A percentile compares a stretch with the other conserved stretches of the same genome.
These are phyloP conservation scores for Ganoderma sp. DNA, from an alignment of 1,284 basidiomycete species.

Conservation along the genomic window DNA sequence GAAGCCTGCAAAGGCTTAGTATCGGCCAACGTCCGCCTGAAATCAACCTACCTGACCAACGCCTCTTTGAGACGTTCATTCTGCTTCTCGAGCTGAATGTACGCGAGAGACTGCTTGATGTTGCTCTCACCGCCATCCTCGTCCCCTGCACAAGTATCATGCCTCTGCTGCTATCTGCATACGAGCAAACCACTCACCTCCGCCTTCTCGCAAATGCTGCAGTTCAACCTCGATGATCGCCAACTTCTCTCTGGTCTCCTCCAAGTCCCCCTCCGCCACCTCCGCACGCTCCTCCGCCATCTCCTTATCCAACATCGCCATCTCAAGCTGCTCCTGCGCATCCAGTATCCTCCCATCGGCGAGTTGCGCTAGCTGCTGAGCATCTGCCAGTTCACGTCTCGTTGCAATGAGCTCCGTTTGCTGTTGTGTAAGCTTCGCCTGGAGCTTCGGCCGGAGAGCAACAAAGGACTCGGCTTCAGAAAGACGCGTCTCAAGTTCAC, in stretches of 20 bases:
- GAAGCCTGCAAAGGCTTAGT: slow-evolving; percentile 46
- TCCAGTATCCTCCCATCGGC: slow-evolving; percentile 69
- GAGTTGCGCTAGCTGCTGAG: slow-evolving; percentile 68
- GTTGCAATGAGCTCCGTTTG: slow-evolving; percentile 78
- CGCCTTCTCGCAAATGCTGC: slow-evolving; percentile 71
- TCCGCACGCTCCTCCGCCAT: slow-evolving; percentile 96
- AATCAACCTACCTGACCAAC: slow-evolving; percentile 68
- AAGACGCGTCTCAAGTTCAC: slow-evolving; percentile 84
- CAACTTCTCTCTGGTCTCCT: slow-evolving; percentile 77
- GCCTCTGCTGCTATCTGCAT: background rate
- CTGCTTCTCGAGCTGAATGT: slow-evolving; percentile 94
- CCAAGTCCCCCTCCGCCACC: slow-evolving; percentile 76
- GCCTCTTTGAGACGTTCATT: slow-evolving; percentile 96
- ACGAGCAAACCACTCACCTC: slow-evolving; percentile 40
- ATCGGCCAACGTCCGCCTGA: no score
- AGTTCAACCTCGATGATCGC: slow-evolving; percentile 89
- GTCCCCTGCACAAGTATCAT: slow-evolving; percentile 25
- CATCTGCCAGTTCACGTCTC: slow-evolving; percentile 70
- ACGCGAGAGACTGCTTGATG: slow-evolving; percentile 75
- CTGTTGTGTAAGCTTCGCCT: slow-evolving; percentile 83
- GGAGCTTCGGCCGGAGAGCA: slow-evolving; percentile 86
- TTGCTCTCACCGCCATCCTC: slow-evolving; percentile 52
- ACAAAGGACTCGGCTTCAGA: slow-evolving; percentile 86
- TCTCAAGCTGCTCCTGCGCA: slow-evolving; percentile 89
- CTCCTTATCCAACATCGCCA: slow-evolving; percentile 95